Evolutionary conservation across 2,329 filamentous ascomycete species (phyloP), one percentile per base, ranked within the genome.

Genomic region (Gyromitra esculenta): DNA sequence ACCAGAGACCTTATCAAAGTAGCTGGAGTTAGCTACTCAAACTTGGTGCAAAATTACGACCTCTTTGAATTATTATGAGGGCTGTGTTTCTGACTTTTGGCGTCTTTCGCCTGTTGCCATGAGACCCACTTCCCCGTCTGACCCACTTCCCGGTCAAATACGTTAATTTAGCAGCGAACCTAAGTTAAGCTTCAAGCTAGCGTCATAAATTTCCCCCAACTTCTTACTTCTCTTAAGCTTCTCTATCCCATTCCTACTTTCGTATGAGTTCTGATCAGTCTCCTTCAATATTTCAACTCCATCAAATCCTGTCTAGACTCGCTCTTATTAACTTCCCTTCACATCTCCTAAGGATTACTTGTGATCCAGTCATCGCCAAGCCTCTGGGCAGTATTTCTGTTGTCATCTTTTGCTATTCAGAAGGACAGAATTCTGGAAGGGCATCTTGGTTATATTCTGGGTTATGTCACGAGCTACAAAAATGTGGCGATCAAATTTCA

Each of bases 401-500:
- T 5, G n/a, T 35, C 48, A 18, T 21, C 13, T 18, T 18, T 9
- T 9, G 13, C 48, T 7, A 41, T 41, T 15, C n/a, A 6, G 9
- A 48, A n/a, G 13, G 1, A 35, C 18, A 31, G 0, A n/a, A n/a
- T n/a, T n/a, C n/a, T n/a, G n/a, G n/a, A 35, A 1, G n/a, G 15
- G 18, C 13, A 43, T 21, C 37, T 18, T 62, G 5, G 4, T 21
- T 35, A 21, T 5, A 37, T n/a, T n/a, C 21, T 37, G 25, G 37
- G 4, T 15, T 35, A 45, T 31, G 2, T 31, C 25, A 31, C 31
- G n/a, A 35, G 43, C 31, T 41, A 31, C 35, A 21, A 9, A 25
- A 50, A 69, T 69, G 66, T 69, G 66, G 66, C 54, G 54, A 11
- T 39, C 66, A 60, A 69, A 50, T 43, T 11, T 60, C n/a, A 69